Conservation (phyloP, 768 basidiomycete species). For the Artomyces pyxidatus region DNA sequence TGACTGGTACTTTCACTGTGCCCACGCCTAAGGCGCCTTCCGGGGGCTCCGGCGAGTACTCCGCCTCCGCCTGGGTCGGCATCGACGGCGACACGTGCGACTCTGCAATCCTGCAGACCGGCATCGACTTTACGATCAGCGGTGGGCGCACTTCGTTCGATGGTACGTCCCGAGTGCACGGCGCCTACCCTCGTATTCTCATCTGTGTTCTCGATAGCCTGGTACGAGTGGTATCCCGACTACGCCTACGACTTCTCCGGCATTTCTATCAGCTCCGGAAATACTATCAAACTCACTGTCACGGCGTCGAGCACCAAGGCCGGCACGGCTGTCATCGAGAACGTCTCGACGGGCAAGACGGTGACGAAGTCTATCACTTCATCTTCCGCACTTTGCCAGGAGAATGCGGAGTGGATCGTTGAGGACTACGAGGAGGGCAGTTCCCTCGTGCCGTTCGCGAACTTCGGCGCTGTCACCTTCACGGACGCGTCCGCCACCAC, state of each 20-base stretch:
- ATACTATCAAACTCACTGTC: slow-evolving; percentile 17
- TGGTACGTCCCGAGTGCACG: slow-evolving; percentile 12
- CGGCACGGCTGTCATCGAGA: slow-evolving; percentile 19
- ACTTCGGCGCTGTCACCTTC: slow-evolving; percentile 27
- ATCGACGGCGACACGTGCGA: slow-evolving; percentile 25
- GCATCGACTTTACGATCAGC: slow-evolving; percentile 22
- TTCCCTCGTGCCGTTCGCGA: slow-evolving; percentile 24
- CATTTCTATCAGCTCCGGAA: slow-evolving; percentile 17
- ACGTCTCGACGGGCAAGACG: slow-evolving; percentile 16
- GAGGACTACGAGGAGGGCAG: slow-evolving; percentile 19
- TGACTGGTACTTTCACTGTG: not conserved
- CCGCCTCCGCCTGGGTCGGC: slow-evolving; percentile 26
- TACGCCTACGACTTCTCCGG: slow-evolving; percentile 22
- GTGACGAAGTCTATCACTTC: slow-evolving; percentile 20
- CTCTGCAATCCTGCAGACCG: slow-evolving; percentile 25
- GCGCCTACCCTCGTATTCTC: not conserved
- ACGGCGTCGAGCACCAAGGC: slow-evolving; percentile 16
- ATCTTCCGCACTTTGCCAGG: slow-evolving; percentile 16
- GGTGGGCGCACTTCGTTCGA: slow-evolving; percentile 18
- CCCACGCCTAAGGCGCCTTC: not conserved
- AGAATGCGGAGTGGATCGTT: slow-evolving; percentile 29
- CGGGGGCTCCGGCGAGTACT: not conserved
- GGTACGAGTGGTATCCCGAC: slow-evolving; percentile 25
- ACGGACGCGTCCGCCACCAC: slow-evolving; percentile 21
- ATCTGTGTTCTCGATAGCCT: slow-evolving; percentile 4